Conservation (phyloP, 108 stramenopile genomes). For the Stephanodiscus triporus region DNA sequence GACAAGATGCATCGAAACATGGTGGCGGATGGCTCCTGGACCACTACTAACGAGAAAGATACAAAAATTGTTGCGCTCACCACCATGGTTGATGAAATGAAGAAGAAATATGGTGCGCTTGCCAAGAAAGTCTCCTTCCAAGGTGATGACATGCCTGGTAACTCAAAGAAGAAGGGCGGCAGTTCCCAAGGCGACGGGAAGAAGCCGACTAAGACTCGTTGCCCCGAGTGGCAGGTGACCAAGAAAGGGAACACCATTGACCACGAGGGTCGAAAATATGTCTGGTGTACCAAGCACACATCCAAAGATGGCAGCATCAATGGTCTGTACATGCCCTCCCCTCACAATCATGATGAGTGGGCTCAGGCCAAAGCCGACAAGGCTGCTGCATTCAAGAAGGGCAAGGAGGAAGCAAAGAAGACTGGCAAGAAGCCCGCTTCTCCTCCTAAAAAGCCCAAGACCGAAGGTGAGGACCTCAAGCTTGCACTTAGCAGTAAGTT, state of each 20-base stretch:
- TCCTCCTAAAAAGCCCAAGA: not conserved
- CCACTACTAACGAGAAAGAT: not conserved
- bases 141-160: not conserved
- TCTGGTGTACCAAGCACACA: not conserved
- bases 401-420: not conserved
- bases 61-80: not conserved
- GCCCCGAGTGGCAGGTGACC: conserved; percentile 2
- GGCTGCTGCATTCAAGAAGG: not conserved
- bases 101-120: not conserved
- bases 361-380: not conserved
- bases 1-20: not conserved
- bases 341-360: conserved; percentile 4
- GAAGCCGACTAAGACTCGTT: conserved; percentile 1
- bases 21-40: not conserved
- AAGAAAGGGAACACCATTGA: not conserved
- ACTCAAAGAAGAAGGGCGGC: not conserved
- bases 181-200: not conserved
- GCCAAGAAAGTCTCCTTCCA: not conserved
- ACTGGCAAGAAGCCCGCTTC: not conserved
- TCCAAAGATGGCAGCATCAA: not conserved
- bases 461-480: not conserved
- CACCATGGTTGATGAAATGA: not conserved
- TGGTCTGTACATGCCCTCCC: not conserved
- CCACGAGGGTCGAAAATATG: not conserved
- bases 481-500: not conserved